A percentile compares a stretch with the other conserved stretches of the same genome.
phyloP scores from a whole-genome alignment of 106 monocot genomes.

The Dioscorea dumetorum region DNA sequence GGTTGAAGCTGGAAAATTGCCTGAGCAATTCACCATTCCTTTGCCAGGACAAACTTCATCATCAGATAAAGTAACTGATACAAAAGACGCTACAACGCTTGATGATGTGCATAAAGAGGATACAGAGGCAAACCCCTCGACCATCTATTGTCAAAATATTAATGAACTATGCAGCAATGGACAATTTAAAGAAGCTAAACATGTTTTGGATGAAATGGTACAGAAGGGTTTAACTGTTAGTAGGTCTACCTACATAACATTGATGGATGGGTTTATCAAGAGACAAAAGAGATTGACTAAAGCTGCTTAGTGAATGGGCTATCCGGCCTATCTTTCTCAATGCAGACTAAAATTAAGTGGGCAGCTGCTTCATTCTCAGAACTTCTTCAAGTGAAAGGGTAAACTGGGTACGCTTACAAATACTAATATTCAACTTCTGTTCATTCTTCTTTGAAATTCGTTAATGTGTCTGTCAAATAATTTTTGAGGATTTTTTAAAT shows the following conservation, averaged over 20 bases:
- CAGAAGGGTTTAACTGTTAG: slow-evolving; percentile 49
- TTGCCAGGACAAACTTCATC: slow-evolving; percentile 10
- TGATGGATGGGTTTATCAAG: slow-evolving; percentile 91
- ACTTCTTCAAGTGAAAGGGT: too few species aligned
- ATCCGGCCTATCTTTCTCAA: too few species aligned
- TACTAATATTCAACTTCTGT: too few species aligned
- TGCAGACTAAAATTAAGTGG: too few species aligned
- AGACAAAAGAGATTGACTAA: slow-evolving; percentile 88
- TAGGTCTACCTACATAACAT: slow-evolving; percentile 62
- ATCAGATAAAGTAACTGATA: slow-evolving; percentile 10
- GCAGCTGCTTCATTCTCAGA: too few species aligned
- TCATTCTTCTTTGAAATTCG: too few species aligned
- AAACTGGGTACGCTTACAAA: too few species aligned
- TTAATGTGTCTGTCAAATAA: too few species aligned
- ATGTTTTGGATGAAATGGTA: slow-evolving; percentile 59
- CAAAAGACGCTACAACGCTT: not conserved
- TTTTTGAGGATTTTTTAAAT: too few species aligned
- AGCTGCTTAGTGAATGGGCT: slow-evolving; percentile 23
- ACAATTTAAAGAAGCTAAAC: slow-evolving; percentile 85
- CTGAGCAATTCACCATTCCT: slow-evolving; percentile 21
- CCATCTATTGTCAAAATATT: slow-evolving; percentile 35
- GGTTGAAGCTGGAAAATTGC: slow-evolving; percentile 35
- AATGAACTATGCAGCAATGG: slow-evolving; percentile 62
- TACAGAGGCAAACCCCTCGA: slow-evolving; percentile 7
- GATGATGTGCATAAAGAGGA: slow-evolving; percentile 1